Conservation (phyloP, 2,329 filamentous ascomycete genomes). For the Penicillium janthinellum region DNA sequence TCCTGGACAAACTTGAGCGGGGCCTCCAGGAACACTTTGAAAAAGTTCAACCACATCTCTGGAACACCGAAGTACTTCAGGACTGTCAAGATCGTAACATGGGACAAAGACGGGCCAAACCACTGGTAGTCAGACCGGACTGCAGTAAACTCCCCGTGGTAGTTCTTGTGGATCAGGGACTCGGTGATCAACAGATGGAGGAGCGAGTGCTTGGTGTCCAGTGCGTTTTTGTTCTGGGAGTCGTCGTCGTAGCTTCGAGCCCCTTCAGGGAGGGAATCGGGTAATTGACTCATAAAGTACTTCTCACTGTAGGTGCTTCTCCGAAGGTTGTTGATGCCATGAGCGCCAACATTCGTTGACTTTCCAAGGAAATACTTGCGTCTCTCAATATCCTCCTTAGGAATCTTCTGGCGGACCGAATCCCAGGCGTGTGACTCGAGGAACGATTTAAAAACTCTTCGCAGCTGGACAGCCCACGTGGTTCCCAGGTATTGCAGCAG, state of each 20-base stretch:
- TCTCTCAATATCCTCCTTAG: conserved; percentile 44
- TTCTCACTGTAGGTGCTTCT: conserved; percentile 44
- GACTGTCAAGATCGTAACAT: conserved; percentile 60
- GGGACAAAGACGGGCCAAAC: conserved; percentile 61
- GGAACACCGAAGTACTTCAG: conserved; percentile 63
- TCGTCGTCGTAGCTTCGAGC: conserved; percentile 44
- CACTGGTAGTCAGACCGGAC: conserved; percentile 61
- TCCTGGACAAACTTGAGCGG: conserved; percentile 62
- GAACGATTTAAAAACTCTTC: conserved; percentile 42
- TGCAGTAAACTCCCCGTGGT: conserved; percentile 55
- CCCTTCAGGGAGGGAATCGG: conserved; percentile 42
- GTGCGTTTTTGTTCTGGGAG: conserved; percentile 44
- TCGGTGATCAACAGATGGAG: conserved; percentile 61
- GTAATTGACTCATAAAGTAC: conserved; percentile 61
- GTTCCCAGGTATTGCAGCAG: conserved; percentile 58
- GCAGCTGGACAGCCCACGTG: conserved; percentile 54
- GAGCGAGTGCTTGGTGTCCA: conserved; percentile 58
- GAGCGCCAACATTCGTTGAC: conserved; percentile 16
- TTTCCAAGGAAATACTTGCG: conserved; percentile 49
- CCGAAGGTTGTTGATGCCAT: conserved; percentile 34
- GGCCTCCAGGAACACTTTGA: conserved; percentile 59
- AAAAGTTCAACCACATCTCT: conserved; percentile 60
- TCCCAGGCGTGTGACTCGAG: conserved; percentile 48
- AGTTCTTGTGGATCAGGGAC: conserved; percentile 52
- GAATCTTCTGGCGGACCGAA: conserved; percentile 34